Evolutionary conservation across 2,329 filamentous ascomycete genomes (phyloP).

Genomic region (Pezicula neosporulosa): DNA sequence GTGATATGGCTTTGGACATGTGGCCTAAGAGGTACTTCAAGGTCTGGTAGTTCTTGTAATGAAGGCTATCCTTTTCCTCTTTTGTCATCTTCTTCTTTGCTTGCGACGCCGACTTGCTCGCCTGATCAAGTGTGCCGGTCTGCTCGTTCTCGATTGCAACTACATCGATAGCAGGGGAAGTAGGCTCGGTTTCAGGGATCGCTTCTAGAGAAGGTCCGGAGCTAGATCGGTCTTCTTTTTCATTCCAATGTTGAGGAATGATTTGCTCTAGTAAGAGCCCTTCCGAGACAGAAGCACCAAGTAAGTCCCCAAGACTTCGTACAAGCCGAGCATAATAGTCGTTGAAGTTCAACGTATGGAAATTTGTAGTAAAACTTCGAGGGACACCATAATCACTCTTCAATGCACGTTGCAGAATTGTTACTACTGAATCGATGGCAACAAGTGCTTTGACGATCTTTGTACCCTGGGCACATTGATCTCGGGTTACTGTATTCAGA

Average conservation of each 20-base stretch:
- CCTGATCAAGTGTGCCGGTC: too few relatives aligned
- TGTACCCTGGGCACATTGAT: constrained; percentile 63
- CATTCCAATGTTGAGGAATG: constrained; percentile 66
- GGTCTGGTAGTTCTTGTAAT: constrained; percentile 74
- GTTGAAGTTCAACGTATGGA: constrained; percentile 76
- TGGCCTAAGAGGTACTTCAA: constrained; percentile 75
- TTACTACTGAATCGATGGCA: constrained; percentile 71
- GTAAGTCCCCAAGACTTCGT: constrained; percentile 69
- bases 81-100: constrained; percentile 25
- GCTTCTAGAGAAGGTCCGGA: constrained; percentile 39
- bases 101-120: constrained; percentile 31
- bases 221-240: constrained; percentile 64
- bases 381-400: constrained; percentile 40
- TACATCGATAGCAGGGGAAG: not conserved
- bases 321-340: constrained; percentile 80
- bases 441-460: constrained; percentile 74
- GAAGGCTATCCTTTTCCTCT: constrained; percentile 35
- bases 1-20: constrained; percentile 74
- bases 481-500: constrained; percentile 29
- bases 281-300: constrained; percentile 80
- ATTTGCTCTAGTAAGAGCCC: constrained; percentile 71
- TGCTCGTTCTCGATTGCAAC: not conserved
- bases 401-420: constrained; percentile 74
- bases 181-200: not conserved
- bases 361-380: constrained; percentile 54